Evolutionary conservation across 306 rosid genomes (phyloP).

Genomic region (Vigna mungo): DNA sequence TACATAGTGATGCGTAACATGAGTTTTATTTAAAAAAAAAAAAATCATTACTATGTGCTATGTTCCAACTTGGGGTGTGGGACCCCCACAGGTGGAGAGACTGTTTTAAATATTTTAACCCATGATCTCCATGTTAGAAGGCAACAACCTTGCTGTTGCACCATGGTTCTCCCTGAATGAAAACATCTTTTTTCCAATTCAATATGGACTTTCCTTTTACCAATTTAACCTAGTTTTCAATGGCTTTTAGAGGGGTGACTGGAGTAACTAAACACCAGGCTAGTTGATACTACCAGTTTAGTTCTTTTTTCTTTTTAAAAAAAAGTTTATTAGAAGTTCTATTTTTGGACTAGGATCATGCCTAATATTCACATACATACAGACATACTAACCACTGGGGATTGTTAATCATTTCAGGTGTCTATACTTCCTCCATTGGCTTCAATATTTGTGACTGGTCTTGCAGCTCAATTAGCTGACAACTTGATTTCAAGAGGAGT

Average conservation of each 20-base stretch:
- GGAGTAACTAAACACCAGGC: not conserved
- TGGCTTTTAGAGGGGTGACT: slow-evolving; percentile 11
- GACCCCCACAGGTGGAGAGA: not conserved
- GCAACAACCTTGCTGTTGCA: not conserved
- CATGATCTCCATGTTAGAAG: not conserved
- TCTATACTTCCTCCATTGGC: slow-evolving; percentile 95
- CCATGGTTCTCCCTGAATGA: not conserved
- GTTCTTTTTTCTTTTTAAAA: not conserved
- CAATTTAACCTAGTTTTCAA: not conserved
- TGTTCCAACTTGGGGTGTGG: not conserved
- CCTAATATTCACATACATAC: slow-evolving; percentile 4
- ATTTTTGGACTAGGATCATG: slow-evolving; percentile 12
- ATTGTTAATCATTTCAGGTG: slow-evolving; percentile 64
- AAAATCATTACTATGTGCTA: not conserved
- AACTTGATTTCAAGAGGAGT: slow-evolving; percentile 86
- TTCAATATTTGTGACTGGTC: slow-evolving; percentile 71
- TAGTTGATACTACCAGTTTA: not conserved
- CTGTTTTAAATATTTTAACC: not conserved
- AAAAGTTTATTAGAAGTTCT: not conserved
- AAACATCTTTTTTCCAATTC: not conserved
- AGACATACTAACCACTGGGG: slow-evolving; percentile 7
- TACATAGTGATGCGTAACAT: no score
- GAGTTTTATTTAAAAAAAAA: no score
- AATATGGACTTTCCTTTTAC: not conserved
- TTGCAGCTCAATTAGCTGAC: slow-evolving; percentile 90